These are phyloP conservation scores for Syzygium grande DNA, from an alignment of 345 rosid genomes.

Conservation along the genomic window DNA sequence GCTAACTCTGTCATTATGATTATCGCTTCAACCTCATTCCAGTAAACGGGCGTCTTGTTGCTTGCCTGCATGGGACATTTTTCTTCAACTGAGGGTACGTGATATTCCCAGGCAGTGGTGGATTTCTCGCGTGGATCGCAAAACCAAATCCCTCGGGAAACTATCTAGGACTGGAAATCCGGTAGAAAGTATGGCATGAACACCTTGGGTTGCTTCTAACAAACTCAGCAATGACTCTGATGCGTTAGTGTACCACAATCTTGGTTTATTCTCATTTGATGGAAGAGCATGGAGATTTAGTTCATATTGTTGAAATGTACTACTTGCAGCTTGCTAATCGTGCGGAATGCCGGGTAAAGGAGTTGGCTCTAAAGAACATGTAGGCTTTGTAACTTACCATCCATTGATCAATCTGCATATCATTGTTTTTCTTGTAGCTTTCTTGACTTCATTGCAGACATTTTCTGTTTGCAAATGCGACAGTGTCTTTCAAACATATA, in stretches of 20 bases:
- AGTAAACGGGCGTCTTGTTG: too few relatives aligned
- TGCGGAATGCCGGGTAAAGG: conserved; percentile 69
- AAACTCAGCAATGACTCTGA: conserved; percentile 10
- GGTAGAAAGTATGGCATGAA: conserved; percentile 49
- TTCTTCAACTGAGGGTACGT: not conserved
- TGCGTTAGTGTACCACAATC: too few relatives aligned
- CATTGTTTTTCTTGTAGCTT: not conserved
- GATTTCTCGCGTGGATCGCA: conserved; percentile 86
- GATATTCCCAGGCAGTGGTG: conserved; percentile 65
- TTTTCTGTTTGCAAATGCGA: conserved; percentile 76
- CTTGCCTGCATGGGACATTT: too few relatives aligned
- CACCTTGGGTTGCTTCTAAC: conserved; percentile 2
- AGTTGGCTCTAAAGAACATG: conserved; percentile 63
- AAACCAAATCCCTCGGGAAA: conserved; percentile 24
- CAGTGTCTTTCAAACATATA: conserved; percentile 56
- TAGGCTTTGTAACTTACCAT: conserved; percentile 15
- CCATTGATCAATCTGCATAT: not conserved
- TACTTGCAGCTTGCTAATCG: conserved; percentile 67
- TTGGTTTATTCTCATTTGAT: too few relatives aligned
- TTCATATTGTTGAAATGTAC: not conserved
- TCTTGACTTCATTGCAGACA: conserved; percentile 43
- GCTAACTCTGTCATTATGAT: too few relatives aligned
- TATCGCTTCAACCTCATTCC: too few relatives aligned
- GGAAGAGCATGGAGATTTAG: too few relatives aligned
- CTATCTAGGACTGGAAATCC: conserved; percentile 84